A percentile compares a stretch with the other conserved stretches of the same genome.
phyloP scores from a whole-genome alignment of 2,329 filamentous ascomycete species.

The Trichoderma sp. region DNA sequence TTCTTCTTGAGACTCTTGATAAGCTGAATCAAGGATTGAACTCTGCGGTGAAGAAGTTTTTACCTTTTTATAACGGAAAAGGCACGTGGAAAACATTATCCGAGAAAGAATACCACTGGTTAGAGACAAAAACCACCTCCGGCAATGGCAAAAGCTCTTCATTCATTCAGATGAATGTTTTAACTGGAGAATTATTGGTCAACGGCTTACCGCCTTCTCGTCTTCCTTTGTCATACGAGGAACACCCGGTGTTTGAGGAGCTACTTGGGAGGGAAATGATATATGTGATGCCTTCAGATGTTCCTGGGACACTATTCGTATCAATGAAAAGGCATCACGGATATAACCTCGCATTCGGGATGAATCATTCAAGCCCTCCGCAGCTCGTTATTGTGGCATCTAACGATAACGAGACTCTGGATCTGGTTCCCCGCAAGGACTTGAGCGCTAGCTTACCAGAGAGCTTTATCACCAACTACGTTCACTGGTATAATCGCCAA shows the following conservation, averaged over 20 bases:
- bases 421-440: slow-evolving; percentile 31
- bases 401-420: background rate
- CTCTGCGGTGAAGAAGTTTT: background rate
- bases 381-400: background rate
- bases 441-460: slow-evolving; percentile 35
- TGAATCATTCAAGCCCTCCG: background rate
- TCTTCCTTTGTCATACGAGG: background rate
- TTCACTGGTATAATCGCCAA: slow-evolving; percentile 46
- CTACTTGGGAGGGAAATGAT: background rate
- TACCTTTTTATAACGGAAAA: background rate
- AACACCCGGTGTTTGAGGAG: background rate
- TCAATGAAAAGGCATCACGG: background rate
- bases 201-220: background rate
- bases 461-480: slow-evolving; percentile 39
- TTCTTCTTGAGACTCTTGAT: background rate
- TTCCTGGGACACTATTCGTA: background rate
- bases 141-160: background rate
- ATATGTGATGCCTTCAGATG: background rate
- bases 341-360: background rate
- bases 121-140: background rate
- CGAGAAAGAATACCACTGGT: background rate
- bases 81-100: background rate
- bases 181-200: background rate
- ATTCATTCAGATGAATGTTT: background rate
- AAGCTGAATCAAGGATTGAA: background rate